Conservation (phyloP, 129 eudicot genomes). For the Arctium lappa region DNA sequence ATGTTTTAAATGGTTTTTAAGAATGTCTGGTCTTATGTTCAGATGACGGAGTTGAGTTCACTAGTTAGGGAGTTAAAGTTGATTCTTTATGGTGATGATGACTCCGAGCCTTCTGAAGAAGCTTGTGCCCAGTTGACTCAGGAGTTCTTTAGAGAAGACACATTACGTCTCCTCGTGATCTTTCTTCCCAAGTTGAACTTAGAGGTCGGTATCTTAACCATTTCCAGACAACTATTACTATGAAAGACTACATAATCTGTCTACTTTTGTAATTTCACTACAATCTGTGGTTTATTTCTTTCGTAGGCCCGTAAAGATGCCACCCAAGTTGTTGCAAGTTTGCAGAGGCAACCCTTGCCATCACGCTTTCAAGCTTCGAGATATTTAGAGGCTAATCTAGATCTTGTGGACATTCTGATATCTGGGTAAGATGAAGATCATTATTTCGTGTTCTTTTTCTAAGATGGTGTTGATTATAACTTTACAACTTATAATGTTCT, state of each 20-base stretch:
- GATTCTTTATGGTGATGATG: constrained; percentile 60
- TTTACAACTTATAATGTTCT: neutral
- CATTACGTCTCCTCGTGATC: constrained; percentile 53
- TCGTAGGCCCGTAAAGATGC: constrained; percentile 73
- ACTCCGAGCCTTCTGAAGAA: constrained; percentile 60
- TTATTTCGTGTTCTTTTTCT: neutral
- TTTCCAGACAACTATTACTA: neutral
- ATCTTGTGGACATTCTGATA: constrained; percentile 59
- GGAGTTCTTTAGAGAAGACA: constrained; percentile 62
- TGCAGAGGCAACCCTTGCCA: constrained; percentile 75
- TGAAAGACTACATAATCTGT: neutral
- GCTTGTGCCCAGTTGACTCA: constrained; percentile 62
- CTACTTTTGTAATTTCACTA: neutral
- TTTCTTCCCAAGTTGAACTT: constrained; percentile 66
- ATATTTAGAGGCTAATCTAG: constrained; percentile 64
- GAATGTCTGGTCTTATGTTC: neutral
- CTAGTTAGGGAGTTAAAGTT: constrained; percentile 50
- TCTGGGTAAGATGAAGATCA: constrained; percentile 43
- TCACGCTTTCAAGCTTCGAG: constrained; percentile 63
- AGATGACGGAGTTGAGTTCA: constrained; percentile 45
- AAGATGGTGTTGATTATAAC: neutral
- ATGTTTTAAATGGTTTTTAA: neutral
- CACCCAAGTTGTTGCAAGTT: constrained; percentile 68
- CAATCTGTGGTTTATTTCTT: neutral
- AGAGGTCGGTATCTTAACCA: constrained; percentile 47